Base-by-base conservation (phyloP, 495 filamentous ascomycete genomes). In the Echria macrotheca region DNA sequence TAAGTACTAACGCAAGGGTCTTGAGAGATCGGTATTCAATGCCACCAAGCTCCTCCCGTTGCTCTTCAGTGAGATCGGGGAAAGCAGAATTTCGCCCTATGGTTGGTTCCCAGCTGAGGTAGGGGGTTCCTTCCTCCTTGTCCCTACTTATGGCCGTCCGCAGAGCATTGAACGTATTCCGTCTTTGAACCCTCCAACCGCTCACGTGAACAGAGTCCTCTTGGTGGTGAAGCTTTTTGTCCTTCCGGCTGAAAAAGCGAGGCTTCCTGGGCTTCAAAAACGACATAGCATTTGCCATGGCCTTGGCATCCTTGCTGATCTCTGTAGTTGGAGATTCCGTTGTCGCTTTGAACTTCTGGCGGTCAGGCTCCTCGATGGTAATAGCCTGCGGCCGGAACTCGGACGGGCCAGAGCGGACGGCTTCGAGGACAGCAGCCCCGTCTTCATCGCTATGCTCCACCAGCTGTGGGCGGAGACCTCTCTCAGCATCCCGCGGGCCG, bases 11-110 rank as follows among this genome's bases (percentile, higher is more conserved):
- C 1, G 86, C 84, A 28, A 97, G 64, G 5, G 87, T 88, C 64
- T 96, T 96, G 35, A 96, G 68, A 0, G 90, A 84, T 6, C 91
- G 80, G 59, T 97, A 97, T 68, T 97, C 91, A 37, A 96, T 95
- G 10, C 91, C 91, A 3, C 91, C 91, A 10, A 97, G 72, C 60
- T 97, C 91, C 55, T 97, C 87, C 40, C 90, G 77, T 66, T 97
- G 91, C 49, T 87, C 88, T 62, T 94, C 86, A 0, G 83, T 87
- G 42, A 97, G 68, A 62, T 90, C 87, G 5, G 93, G 74, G 54
- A 98, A 98, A 14, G 84, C 82, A 22, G 91, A 96, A 61, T 97
- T 97, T 32, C 93, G 78, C 14, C 87, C 93, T 29, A 95, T 72
- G 0, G 93, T 98, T 4, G 93, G 88, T 62, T 90, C 81, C 82